Evolutionary conservation across 805 yeast species (phyloP), one percentile per base, ranked within the genome.

Genomic region (Candida ovalis): DNA sequence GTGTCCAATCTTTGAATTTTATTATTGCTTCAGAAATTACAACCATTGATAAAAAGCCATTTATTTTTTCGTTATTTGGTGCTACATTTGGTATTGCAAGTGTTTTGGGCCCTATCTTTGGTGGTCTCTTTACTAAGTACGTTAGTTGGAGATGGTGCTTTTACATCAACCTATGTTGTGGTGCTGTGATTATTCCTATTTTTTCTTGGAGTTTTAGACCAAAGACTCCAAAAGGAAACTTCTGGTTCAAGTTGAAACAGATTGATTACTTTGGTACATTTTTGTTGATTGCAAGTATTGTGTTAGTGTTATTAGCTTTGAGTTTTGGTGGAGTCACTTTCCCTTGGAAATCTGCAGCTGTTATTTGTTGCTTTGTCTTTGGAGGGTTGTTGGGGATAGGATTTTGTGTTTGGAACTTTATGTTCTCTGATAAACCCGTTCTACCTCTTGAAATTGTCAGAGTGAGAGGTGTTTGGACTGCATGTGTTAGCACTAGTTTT

Each of bases 71-170:
- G 7, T 50, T 68, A 4, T 57, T 74, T 27, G 74, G 75, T 0
- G 61, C 70, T 6, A 71, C 75, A 0, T 80, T 74, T 56, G 75
- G 78, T 0, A 64, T 76, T 2, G 76, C 84, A 0, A 71, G 78
- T 8, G 81, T 78, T 8, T 53, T 73, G 21, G 89, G 89, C 1
- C 89, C 90, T 0, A 67, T 82, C 36, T 59, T 84, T 22, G 89
- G 88, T 13, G 89, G 89, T 27, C 82, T 81, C 0, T 76, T 85
- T 48, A 73, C 86, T 1, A 65, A 75, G 44, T 42, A 49, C 39
- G 79, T 74, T 4, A 67, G 78, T n/a, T 84, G 90, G 90, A 70
- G 90, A 55, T 83, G 89, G 88, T 79, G 86, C 56, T 85, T 84
- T 59, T 85, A 78, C 62, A 71, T 85, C 53, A 84, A 84, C 62